These are phyloP conservation scores for Penicillium manginii DNA, from an alignment of 495 filamentous ascomycete species.

Conservation along the genomic window DNA sequence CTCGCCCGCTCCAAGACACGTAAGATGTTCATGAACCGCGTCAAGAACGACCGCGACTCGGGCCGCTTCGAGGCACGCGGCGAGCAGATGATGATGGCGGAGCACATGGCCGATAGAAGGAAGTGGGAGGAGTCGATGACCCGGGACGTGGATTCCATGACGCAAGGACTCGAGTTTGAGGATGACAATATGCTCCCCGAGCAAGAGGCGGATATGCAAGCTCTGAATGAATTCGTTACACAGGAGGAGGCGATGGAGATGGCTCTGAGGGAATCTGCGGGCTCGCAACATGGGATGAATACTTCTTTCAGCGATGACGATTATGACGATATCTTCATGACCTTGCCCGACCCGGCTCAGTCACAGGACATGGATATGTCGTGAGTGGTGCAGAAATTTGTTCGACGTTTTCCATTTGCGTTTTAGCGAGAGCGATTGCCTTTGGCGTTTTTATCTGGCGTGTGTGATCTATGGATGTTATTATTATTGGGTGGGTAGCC, in stretches of 20 bases:
- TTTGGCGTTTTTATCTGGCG: not conserved
- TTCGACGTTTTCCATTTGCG: slow-evolving; percentile 1
- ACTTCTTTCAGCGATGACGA: slow-evolving; percentile 58
- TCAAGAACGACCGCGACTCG: slow-evolving; percentile 71
- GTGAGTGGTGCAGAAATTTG: slow-evolving; percentile 9
- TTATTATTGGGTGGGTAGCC: not conserved
- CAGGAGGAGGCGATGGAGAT: slow-evolving; percentile 39
- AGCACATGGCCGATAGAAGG: slow-evolving; percentile 51
- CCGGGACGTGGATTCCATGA: slow-evolving; percentile 32
- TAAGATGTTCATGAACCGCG: slow-evolving; percentile 74
- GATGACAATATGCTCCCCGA: slow-evolving; percentile 34
- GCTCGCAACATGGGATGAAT: slow-evolving; percentile 8
- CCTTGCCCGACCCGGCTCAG: slow-evolving; percentile 29
- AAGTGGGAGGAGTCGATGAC: slow-evolving; percentile 54
- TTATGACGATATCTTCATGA: slow-evolving; percentile 57
- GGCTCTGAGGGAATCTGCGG: slow-evolving; percentile 16
- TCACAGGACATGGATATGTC: slow-evolving; percentile 49
- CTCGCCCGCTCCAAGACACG: slow-evolving; percentile 40
- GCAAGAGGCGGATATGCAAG: slow-evolving; percentile 40
- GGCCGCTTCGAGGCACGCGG: slow-evolving; percentile 70
- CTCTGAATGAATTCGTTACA: slow-evolving; percentile 38
- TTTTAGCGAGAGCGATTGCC: not conserved
- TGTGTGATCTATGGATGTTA: not conserved
- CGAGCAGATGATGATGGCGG: slow-evolving; percentile 68
- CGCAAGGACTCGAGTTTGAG: slow-evolving; percentile 36